A percentile compares a stretch with the other conserved stretches of the same genome.
phyloP scores from a whole-genome alignment of 169 alveolate genomes.

The Plasmodium sp. region DNA sequence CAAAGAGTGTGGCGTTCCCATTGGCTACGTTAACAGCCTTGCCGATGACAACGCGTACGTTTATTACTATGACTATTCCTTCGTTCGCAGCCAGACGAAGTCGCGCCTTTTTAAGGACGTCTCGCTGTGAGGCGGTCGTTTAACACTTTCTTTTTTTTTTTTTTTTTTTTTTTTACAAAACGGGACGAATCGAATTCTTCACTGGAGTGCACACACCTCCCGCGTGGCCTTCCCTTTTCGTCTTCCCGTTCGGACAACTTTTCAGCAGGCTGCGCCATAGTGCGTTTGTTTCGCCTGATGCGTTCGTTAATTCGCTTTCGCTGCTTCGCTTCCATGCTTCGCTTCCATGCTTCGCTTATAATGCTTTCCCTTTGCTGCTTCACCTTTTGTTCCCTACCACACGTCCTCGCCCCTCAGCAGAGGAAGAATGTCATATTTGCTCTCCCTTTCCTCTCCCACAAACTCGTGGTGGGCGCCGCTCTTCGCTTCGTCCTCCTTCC shows the following conservation, averaged over 20 bases:
- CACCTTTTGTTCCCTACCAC: neutral
- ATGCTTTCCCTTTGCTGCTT: neutral
- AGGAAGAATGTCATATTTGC: conserved; percentile 61
- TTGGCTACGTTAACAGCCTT: conserved; percentile 43
- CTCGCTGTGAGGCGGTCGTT: neutral
- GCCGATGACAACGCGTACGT: conserved; percentile 12
- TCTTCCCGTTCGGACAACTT: neutral
- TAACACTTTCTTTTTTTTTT: neutral
- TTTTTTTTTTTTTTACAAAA: too few species aligned
- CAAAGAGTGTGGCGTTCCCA: conserved; percentile 67
- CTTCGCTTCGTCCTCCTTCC: neutral
- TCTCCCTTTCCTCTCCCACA: neutral
- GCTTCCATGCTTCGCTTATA: neutral
- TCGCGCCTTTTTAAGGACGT: conserved; percentile 26
- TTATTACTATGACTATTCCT: conserved; percentile 65
- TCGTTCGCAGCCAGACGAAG: conserved; percentile 40
- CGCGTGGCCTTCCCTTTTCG: neutral
- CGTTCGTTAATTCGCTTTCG: neutral
- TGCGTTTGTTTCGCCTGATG: neutral
- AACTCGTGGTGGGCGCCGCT: neutral
- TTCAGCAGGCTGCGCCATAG: neutral
- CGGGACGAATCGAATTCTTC: neutral
- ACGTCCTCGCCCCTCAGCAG: neutral
- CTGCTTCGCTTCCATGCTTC: neutral
- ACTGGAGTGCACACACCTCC: neutral